Evolutionary conservation across 495 filamentous ascomycete species (phyloP), one percentile per base, ranked within the genome.

Genomic region (Penicillium pulvis): DNA sequence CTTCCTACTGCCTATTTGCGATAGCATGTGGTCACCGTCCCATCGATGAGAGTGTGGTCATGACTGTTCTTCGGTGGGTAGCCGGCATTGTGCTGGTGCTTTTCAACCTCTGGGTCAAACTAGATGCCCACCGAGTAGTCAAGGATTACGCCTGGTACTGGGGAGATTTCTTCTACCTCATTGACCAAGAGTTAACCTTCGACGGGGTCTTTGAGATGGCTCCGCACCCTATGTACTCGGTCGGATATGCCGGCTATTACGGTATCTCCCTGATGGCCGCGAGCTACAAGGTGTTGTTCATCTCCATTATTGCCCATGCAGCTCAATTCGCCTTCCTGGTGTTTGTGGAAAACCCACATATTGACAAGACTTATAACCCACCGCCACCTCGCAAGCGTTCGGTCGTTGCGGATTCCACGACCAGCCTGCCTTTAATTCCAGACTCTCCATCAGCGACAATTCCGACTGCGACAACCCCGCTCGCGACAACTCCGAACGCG

Each of bases 121-220:
- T 98, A 55, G 94, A 98, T 72, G 94, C 94, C 19, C 94, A 98
- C 73, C 80, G 94, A 53, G 94, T 98, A n/a, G 94, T 98, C 64
- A 98, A 98, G 76, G 95, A 98, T 71, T 98, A 91, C 77, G 94
- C 94, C 20, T 98, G 94, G 94, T 98, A 98, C 76, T 98, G 94
- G 94, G 94, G 94, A 53, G 94, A 98, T 68, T 98, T 98, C 77
- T 98, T 98, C 81, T 98, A 91, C 77, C 87, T 98, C 71, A 91
- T 98, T 69, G 95, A 98, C 71, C 92, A 97, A 70, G 91, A 97
- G 69, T 81, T 98, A 67, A 97, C 94, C 33, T 98, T 98, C 63
- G 95, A 98, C 69, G 95, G 95, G 48, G 93, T 98, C 53, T 98
- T 97, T 70, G 94, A 98, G 75, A 96, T 98, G 90, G 94, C 95